phyloP scores from a whole-genome alignment of 805 yeast genomes.

The Yarrowia phangngaensis region DNA sequence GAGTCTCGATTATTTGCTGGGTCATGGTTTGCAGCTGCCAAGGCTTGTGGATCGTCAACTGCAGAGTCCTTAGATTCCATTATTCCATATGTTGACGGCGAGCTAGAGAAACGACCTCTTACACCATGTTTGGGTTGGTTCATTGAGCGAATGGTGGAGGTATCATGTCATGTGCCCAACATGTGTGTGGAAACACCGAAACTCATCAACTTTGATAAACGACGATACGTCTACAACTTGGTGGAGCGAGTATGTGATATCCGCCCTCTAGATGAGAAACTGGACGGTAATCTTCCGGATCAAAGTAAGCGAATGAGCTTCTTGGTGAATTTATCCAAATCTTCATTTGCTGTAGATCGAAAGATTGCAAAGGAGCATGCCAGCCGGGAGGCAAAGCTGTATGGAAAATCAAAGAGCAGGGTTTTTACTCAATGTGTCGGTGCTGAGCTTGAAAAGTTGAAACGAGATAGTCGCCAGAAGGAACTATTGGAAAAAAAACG shows the following conservation, averaged over 20 bases:
- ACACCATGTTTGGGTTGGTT: constrained; percentile 94
- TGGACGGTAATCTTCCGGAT: constrained; percentile 28
- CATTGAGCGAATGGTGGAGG: constrained; percentile 70
- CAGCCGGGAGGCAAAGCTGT: constrained; percentile 44
- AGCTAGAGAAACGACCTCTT: constrained; percentile 37
- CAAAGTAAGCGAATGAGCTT: constrained; percentile 34
- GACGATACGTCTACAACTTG: constrained; percentile 62
- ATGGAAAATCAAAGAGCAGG: constrained; percentile 39
- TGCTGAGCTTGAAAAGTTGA: constrained; percentile 51
- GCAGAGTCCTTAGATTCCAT: constrained; percentile 30
- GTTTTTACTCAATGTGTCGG: constrained; percentile 48
- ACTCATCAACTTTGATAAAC: constrained; percentile 80
- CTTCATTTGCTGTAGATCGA: constrained; percentile 35
- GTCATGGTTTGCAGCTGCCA: constrained; percentile 64
- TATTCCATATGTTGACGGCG: constrained; percentile 35
- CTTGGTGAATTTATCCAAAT: constrained; percentile 37
- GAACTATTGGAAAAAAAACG: constrained; percentile 38
- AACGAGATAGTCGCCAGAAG: constrained; percentile 49
- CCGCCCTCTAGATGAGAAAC: constrained; percentile 34
- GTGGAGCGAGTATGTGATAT: constrained; percentile 52
- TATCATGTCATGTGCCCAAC: constrained; percentile 72
- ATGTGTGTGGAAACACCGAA: constrained; percentile 61
- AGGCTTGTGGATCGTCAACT: constrained; percentile 30
- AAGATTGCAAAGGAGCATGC: constrained; percentile 43
- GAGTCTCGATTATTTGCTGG: constrained; percentile 67